Percentiles rank a stretch among this genome's conserved stretches.
phyloP scores from a whole-genome alignment of 2,329 filamentous ascomycete species.

The Fusarium sp. region DNA sequence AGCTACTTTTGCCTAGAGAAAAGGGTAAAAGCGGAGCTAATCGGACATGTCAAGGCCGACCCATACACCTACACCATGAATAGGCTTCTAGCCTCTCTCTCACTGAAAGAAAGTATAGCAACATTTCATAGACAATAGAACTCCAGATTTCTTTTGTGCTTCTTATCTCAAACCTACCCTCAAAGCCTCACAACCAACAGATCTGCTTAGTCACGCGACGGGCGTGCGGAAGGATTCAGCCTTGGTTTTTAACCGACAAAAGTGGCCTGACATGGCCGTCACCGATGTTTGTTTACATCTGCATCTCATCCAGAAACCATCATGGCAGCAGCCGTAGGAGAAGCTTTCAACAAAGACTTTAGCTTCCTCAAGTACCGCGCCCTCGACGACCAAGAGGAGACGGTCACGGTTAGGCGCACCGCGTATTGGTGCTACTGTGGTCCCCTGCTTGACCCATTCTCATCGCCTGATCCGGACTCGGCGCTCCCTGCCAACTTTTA shows the following conservation, averaged over 20 bases:
- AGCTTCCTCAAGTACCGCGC: slow-evolving; percentile 20
- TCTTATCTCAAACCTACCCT: not conserved
- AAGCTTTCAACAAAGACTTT: slow-evolving; percentile 4
- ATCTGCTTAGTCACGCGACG: not conserved
- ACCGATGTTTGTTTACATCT: not conserved
- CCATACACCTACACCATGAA: not conserved
- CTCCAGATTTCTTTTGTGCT: not conserved
- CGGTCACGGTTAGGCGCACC: slow-evolving; percentile 41
- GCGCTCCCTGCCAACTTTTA: slow-evolving; percentile 51
- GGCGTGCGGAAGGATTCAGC: slow-evolving; percentile 1
- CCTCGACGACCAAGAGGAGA: not conserved
- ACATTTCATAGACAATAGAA: not conserved
- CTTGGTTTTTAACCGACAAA: not conserved
- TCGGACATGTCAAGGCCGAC: not conserved
- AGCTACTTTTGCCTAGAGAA: not conserved
- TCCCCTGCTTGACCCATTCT: slow-evolving; percentile 48
- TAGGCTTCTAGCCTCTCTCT: not conserved
- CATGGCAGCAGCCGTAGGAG: not conserved
- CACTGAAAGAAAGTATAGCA: not conserved
- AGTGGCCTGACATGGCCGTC: not conserved
- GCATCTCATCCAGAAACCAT: not conserved
- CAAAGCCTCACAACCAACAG: not conserved
- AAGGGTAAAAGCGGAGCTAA: not conserved
- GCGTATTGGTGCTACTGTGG: slow-evolving; percentile 60
- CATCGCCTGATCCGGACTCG: slow-evolving; percentile 8